Conservation (phyloP, 345 rosid genomes). For the Aquilaria malaccensis region DNA sequence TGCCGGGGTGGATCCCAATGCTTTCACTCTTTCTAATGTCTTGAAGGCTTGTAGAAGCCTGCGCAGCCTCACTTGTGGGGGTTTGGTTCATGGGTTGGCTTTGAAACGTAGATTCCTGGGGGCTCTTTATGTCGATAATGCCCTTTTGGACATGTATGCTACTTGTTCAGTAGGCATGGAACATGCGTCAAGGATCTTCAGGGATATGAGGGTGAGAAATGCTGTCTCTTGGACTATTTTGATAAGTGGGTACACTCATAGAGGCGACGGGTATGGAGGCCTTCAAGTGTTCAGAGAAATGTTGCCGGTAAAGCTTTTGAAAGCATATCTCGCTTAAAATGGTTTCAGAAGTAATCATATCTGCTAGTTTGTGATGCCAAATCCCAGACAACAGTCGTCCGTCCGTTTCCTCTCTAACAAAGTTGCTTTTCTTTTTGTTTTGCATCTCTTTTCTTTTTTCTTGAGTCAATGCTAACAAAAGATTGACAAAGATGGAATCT, state of each 20-base stretch:
- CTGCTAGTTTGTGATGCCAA: neutral
- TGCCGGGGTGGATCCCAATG: conserved; percentile 43
- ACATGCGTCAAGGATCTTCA: conserved; percentile 52
- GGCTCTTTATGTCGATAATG: conserved; percentile 58
- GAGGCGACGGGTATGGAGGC: conserved; percentile 56
- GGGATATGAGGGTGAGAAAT: conserved; percentile 42
- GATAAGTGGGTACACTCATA: conserved; percentile 76
- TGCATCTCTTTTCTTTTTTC: no score
- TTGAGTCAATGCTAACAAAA: no score
- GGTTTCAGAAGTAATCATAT: neutral
- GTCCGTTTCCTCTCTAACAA: no score
- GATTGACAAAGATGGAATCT: no score
- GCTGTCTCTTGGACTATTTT: conserved; percentile 78
- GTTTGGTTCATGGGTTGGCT: conserved; percentile 56
- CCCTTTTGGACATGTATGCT: conserved; percentile 69
- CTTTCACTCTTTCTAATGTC: conserved; percentile 54
- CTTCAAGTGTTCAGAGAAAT: conserved; percentile 59
- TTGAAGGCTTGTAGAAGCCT: conserved; percentile 70
- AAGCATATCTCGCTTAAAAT: neutral
- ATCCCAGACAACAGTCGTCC: no score
- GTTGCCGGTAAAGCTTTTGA: conserved; percentile 39
- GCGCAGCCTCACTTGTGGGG: conserved; percentile 43
- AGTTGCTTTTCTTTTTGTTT: no score
- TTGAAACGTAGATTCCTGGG: conserved; percentile 59
- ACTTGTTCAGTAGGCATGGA: conserved; percentile 50